Conservation (phyloP, 768 basidiomycete species). For the Mycena galopus region DNA sequence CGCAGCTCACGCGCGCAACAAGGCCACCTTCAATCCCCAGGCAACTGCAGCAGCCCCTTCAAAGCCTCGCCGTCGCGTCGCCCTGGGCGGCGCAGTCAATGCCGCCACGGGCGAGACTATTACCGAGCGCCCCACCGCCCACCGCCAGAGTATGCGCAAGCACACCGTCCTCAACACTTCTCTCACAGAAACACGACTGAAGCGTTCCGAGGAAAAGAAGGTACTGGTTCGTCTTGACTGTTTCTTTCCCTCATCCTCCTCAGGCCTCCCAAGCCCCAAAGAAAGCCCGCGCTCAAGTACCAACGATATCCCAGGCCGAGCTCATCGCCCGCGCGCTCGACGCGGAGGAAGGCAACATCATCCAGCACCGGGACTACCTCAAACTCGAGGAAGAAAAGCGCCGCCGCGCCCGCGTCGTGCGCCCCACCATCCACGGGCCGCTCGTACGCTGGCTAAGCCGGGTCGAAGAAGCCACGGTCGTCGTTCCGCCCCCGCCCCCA, state of each 20-base stretch:
- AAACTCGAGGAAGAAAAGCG: constrained; percentile 87
- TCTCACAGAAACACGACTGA: constrained; percentile 74
- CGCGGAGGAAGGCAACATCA: constrained; percentile 88
- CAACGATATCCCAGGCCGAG: constrained; percentile 81
- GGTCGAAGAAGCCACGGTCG: constrained; percentile 67
- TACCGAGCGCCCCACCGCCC: constrained; percentile 43
- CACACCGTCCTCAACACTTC: constrained; percentile 81
- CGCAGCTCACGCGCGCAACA: constrained; percentile 75
- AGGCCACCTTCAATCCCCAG: constrained; percentile 74
- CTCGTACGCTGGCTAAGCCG: constrained; percentile 80
- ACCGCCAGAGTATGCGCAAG: constrained; percentile 71
- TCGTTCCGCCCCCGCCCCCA: constrained; percentile 52
- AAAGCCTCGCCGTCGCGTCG: constrained; percentile 60
- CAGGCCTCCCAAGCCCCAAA: constrained; percentile 72
- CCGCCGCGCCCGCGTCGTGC: constrained; percentile 72
- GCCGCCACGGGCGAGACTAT: constrained; percentile 74
- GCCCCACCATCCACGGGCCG: constrained; percentile 73
- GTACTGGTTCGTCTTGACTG: constrained; percentile 44
- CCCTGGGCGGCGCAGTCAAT: constrained; percentile 66
- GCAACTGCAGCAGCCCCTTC: constrained; percentile 44
- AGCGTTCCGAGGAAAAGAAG: constrained; percentile 73
- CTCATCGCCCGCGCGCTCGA: constrained; percentile 87
- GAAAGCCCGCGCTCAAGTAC: constrained; percentile 67
- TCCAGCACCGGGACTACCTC: constrained; percentile 84
- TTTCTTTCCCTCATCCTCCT: background rate